Base-by-base conservation (phyloP, 371 early-diverging fungal genomes). In the Dinochytrium kinnereticum region DNA sequence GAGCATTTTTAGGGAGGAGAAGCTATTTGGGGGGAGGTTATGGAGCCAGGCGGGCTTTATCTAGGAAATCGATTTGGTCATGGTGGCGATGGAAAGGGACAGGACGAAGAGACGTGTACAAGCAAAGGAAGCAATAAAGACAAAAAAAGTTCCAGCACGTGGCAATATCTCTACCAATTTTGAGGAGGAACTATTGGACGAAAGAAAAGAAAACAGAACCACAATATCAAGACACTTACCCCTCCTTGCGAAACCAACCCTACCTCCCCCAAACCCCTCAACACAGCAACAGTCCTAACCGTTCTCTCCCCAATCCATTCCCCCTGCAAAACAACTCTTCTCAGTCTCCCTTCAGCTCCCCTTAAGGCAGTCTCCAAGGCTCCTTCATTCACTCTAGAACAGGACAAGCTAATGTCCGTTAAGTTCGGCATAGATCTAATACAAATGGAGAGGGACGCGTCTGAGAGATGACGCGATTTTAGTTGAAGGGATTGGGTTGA, bases 241-340 rank as follows among this genome's bases (percentile, higher is more conserved):
- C 44, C 44, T 17, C 24, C 44, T 15, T 30, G 5, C 38, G 40
- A 40, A 26, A 66, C 26, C 44, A 66, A 40, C 2, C 5, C 38
- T 19, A 66, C 24, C 66, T 66, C 66, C 24, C 21, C 17, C 66
- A 66, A 37, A 33, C 10, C 28, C 44, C 30, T 10, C 66, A 66
- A 10, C 15, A 5, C 30, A 15, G 44, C 66, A 39, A 66, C 49
- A 26, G 66, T 30, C 17, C 3, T 44, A 3, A 66, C 17, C 5
- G 40, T 34, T 44, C 28, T 37, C 26, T 40, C 66, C 3, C 44
- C 44, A 44, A 66, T 66, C 66, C 66, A 66, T 15, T 66, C 66
- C 2, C 66, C 66, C 26, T 38, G 38, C 66, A 66, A 17, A 26
- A n/a, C 2, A 3, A 66, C 7, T 30, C n/a, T 38, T 30, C 28